These are phyloP conservation scores for Sporothrix curviconia DNA, from an alignment of 2,329 filamentous ascomycete genomes.

Conservation along the genomic window DNA sequence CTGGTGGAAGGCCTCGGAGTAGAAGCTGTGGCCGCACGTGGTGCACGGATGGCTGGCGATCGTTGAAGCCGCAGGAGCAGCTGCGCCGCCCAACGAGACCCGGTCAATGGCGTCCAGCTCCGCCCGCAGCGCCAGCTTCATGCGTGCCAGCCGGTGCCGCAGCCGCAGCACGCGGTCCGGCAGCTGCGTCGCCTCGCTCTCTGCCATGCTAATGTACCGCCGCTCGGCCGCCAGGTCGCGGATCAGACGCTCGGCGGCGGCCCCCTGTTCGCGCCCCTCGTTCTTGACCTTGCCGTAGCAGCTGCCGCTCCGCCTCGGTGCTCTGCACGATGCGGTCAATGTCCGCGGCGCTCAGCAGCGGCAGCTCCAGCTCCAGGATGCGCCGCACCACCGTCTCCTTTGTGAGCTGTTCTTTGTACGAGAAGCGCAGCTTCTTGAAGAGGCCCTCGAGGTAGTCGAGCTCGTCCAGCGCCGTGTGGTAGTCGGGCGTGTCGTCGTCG, in stretches of 20 bases:
- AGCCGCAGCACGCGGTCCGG: slow-evolving; percentile 29
- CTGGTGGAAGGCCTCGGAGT: slow-evolving; percentile 15
- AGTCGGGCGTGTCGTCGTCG: slow-evolving; percentile 5
- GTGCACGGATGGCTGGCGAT: not conserved
- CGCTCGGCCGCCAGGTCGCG: slow-evolving; percentile 44
- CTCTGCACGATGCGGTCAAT: slow-evolving; percentile 68
- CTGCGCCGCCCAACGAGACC: slow-evolving; percentile 22
- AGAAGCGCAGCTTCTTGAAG: slow-evolving; percentile 93
- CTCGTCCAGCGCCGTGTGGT: slow-evolving; percentile 40
- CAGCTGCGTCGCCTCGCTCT: slow-evolving; percentile 42
- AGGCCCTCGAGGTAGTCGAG: slow-evolving; percentile 88
- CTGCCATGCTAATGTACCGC: slow-evolving; percentile 44
- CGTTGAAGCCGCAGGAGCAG: not conserved
- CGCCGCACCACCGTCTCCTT: slow-evolving; percentile 96
- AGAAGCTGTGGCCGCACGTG: slow-evolving; percentile 13
- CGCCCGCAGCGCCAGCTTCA: slow-evolving; percentile 58
- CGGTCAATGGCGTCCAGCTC: slow-evolving; percentile 64
- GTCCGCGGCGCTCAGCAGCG: slow-evolving; percentile 75
- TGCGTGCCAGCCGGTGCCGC: slow-evolving; percentile 30
- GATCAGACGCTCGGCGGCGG: slow-evolving; percentile 61
- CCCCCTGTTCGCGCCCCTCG: slow-evolving; percentile 67
- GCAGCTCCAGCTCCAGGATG: slow-evolving; percentile 83
- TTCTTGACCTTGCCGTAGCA: slow-evolving; percentile 73
- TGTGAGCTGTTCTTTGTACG: slow-evolving; percentile 95
- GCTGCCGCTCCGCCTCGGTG: slow-evolving; percentile 61